These are phyloP conservation scores for Leccinum disarticulatum DNA, from an alignment of 768 basidiomycete genomes.

Conservation along the genomic window DNA sequence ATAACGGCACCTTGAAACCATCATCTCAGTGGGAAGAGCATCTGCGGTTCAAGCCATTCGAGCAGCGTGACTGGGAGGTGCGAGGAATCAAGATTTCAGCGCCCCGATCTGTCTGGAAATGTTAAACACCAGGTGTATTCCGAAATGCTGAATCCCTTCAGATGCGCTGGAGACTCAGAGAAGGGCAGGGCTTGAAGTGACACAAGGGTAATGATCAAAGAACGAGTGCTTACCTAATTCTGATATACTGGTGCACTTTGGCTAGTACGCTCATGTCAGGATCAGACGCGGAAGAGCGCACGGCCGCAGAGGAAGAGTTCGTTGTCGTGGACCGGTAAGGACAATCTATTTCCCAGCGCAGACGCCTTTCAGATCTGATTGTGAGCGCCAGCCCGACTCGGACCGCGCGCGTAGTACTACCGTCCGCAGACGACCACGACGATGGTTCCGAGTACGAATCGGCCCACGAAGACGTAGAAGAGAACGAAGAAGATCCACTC, in stretches of 20 bases:
- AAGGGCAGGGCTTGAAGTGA: no score
- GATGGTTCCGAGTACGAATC: slow-evolving; percentile 39
- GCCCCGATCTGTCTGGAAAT: no score
- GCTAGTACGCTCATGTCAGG: slow-evolving; percentile 21
- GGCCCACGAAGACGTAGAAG: slow-evolving; percentile 41
- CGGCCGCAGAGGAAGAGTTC: slow-evolving; percentile 18
- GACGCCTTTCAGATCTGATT: slow-evolving; percentile 3
- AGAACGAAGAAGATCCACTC: slow-evolving; percentile 64
- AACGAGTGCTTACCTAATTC: slow-evolving; percentile 10
- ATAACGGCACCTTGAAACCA: no score
- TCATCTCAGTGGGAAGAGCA: no score
- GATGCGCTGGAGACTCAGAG: no score
- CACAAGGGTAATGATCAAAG: no score
- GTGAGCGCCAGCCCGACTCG: slow-evolving; percentile 19
- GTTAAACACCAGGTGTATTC: no score
- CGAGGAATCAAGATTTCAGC: no score
- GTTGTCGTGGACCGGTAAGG: slow-evolving; percentile 29
- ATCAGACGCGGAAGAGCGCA: slow-evolving; percentile 13
- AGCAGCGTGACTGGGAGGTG: no score
- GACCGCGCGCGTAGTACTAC: slow-evolving; percentile 49
- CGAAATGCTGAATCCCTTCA: no score
- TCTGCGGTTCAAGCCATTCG: no score
- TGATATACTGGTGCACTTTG: not conserved
- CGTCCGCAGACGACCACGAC: slow-evolving; percentile 31
- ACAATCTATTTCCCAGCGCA: not conserved